These are phyloP conservation scores for Stellera chamaejasme DNA, from an alignment of 345 rosid genomes.

Conservation along the genomic window DNA sequence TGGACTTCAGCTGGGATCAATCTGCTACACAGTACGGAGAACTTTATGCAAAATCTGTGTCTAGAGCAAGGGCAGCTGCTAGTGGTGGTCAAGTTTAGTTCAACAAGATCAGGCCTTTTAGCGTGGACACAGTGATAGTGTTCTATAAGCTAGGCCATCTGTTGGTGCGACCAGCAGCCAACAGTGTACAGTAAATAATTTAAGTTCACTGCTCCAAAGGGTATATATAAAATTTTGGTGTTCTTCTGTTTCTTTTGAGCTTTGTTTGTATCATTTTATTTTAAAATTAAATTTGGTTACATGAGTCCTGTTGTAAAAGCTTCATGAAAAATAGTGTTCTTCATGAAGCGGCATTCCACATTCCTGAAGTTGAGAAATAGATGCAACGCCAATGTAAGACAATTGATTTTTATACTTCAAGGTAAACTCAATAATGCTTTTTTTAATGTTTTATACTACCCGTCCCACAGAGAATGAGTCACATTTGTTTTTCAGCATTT, in stretches of 20 bases:
- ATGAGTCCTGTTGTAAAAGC: too few relatives aligned
- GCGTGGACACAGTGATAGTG: background rate
- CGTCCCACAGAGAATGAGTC: too few relatives aligned
- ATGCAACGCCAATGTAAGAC: too few relatives aligned
- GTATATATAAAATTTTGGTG: background rate
- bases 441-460: too few relatives aligned
- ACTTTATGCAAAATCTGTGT: constrained; percentile 59
- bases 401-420: too few relatives aligned
- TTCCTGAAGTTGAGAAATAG: too few relatives aligned
- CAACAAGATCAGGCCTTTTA: background rate
- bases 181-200: background rate
- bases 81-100: constrained; percentile 19
- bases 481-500: too few relatives aligned
- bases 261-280: background rate
- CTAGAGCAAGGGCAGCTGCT: constrained; percentile 55
- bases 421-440: too few relatives aligned
- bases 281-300: too few relatives aligned
- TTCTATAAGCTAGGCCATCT: background rate
- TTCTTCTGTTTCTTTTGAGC: background rate
- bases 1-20: constrained; percentile 85
- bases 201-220: too few relatives aligned
- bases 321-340: too few relatives aligned
- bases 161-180: background rate
- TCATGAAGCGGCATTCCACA: too few relatives aligned
- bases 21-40: constrained; percentile 80